phyloP scores from a whole-genome alignment of 441 rosid species.

The Omphalea diandra region DNA sequence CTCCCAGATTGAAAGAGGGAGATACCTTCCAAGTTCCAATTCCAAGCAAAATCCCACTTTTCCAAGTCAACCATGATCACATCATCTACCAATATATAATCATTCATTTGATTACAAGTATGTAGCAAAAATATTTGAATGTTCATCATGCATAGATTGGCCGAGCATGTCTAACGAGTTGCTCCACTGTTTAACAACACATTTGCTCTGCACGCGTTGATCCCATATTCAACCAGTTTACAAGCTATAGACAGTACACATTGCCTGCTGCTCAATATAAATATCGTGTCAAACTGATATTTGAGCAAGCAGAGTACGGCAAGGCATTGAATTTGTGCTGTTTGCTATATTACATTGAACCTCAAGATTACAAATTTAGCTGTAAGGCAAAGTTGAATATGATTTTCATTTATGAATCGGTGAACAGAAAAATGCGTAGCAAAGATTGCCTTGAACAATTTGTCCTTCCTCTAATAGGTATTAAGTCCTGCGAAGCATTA shows the following conservation, averaged over 20 bases:
- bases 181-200: not conserved
- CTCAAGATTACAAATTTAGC: conserved; percentile 6
- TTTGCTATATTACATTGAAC: conserved; percentile 21
- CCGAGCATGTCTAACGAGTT: not conserved
- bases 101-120: not conserved
- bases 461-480: not conserved
- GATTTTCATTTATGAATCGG: not conserved
- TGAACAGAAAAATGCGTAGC: not conserved
- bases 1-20: not conserved
- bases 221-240: not conserved
- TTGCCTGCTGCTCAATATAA: not conserved
- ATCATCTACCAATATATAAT: not conserved
- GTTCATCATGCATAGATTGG: not conserved
- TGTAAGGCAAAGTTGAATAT: conserved; percentile 4
- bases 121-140: not conserved
- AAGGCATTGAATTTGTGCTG: conserved; percentile 2
- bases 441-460: not conserved
- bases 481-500: not conserved
- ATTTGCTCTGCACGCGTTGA: not conserved
- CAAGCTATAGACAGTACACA: no score
- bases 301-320: not conserved
- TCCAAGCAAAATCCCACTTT: conserved; percentile 5
- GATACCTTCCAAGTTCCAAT: no score
- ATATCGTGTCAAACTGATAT: not conserved
- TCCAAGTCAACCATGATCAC: not conserved